These are phyloP conservation scores for Ganoderma sinense DNA, from an alignment of 1,284 basidiomycete genomes.

Conservation along the genomic window DNA sequence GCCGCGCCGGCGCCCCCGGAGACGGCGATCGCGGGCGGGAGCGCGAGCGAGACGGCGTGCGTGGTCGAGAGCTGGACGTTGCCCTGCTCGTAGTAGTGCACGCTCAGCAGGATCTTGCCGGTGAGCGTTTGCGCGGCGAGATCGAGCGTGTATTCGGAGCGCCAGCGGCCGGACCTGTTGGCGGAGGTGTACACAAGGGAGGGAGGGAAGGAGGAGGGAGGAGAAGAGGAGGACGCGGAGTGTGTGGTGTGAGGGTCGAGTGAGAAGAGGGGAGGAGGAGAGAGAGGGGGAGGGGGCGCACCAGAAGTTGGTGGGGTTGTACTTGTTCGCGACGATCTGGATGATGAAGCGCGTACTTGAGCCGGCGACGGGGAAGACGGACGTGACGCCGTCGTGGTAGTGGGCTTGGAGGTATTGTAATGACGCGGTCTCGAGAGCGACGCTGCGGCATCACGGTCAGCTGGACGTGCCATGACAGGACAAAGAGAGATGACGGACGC, in stretches of 20 bases:
- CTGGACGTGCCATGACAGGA: not conserved
- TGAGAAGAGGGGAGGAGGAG: not conserved
- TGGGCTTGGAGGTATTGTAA: constrained; percentile 81
- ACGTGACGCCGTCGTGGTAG: constrained; percentile 76
- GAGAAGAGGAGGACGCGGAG: not conserved
- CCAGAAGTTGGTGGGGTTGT: constrained; percentile 93
- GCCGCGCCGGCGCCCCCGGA: constrained; percentile 62
- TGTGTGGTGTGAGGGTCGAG: not conserved
- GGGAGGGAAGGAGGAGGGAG: not conserved
- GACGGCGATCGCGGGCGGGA: constrained; percentile 64
- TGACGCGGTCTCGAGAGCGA: constrained; percentile 72
- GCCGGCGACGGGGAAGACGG: constrained; percentile 67
- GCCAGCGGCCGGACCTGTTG: constrained; percentile 93
- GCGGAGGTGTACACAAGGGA: not conserved
- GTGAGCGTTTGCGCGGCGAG: constrained; percentile 59
- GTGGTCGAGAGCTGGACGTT: constrained; percentile 91
- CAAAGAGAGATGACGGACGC: constrained; percentile 25
- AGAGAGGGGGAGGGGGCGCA: constrained; percentile 43
- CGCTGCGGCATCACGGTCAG: constrained; percentile 46
- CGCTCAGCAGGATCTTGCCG: constrained; percentile 81
- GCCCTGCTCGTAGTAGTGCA: constrained; percentile 97
- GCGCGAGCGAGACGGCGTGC: constrained; percentile 69
- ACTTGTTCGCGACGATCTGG: constrained; percentile 92
- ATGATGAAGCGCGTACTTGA: constrained; percentile 64
- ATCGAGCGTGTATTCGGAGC: constrained; percentile 79